These are phyloP conservation scores for Leptosphaerulina australis DNA, from an alignment of 2,329 filamentous ascomycete genomes.

Conservation along the genomic window DNA sequence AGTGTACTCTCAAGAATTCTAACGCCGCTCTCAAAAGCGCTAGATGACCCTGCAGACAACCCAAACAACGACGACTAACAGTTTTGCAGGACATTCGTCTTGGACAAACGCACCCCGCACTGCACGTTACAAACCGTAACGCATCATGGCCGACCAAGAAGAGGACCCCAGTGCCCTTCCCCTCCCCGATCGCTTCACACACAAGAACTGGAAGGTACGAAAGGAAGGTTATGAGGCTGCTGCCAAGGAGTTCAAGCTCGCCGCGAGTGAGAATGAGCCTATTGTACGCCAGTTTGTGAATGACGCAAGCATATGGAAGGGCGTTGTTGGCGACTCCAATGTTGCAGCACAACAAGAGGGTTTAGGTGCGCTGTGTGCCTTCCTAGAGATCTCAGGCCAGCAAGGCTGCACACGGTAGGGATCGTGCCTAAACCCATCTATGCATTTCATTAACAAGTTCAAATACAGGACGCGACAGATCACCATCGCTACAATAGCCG, in stretches of 20 bases:
- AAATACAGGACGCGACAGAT: conserved; percentile 69
- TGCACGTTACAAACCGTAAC: conserved; percentile 14
- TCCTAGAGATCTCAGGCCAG: conserved; percentile 86
- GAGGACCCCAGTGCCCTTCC: conserved; percentile 81
- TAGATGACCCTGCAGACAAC: conserved; percentile 1
- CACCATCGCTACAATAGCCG: conserved; percentile 79
- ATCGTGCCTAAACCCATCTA: neutral
- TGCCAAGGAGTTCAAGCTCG: conserved; percentile 81
- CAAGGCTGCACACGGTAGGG: conserved; percentile 75
- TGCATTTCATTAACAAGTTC: conserved; percentile 21
- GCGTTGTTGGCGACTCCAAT: conserved; percentile 90
- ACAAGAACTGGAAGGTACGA: conserved; percentile 97
- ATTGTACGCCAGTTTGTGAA: conserved; percentile 86
- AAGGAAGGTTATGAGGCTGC: conserved; percentile 95
- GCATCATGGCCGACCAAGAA: conserved; percentile 77
- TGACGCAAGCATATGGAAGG: conserved; percentile 88
- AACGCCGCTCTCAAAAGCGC: neutral
- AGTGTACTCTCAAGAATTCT: conserved; percentile 3
- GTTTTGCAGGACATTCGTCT: conserved; percentile 3
- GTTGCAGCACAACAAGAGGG: conserved; percentile 96
- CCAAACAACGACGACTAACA: conserved; percentile 13
- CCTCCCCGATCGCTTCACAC: conserved; percentile 77
- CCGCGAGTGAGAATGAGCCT: conserved; percentile 83
- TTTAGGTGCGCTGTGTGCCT: conserved; percentile 83
- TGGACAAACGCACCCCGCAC: conserved; percentile 15